Percentiles rank a stretch among this genome's conserved stretches.
These are phyloP conservation scores for Puccinia novopanici DNA, from an alignment of 1,284 basidiomycete species.

Conservation along the genomic window DNA sequence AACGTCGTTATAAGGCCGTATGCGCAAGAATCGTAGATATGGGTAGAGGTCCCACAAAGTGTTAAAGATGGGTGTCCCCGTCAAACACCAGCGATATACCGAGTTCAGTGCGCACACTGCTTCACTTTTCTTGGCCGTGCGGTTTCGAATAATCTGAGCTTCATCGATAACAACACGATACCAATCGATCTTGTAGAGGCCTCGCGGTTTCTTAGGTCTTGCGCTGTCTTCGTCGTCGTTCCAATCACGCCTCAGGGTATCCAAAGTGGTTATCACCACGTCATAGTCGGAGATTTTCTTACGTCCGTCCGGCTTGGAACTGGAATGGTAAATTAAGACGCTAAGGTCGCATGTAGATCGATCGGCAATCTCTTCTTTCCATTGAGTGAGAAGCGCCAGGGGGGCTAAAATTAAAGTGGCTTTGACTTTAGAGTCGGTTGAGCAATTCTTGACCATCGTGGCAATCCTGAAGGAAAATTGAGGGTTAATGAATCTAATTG, in stretches of 20 bases:
- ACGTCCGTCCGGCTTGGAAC: constrained; percentile 58
- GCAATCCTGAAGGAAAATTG: constrained; percentile 62
- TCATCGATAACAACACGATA: constrained; percentile 70
- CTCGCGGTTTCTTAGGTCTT: constrained; percentile 61
- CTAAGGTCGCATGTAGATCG: constrained; percentile 63
- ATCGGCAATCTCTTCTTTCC: constrained; percentile 66
- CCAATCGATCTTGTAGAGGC: constrained; percentile 65
- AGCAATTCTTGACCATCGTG: constrained; percentile 68
- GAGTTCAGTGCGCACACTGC: constrained; percentile 66
- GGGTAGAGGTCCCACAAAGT: constrained; percentile 71
- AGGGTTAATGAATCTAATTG: not conserved
- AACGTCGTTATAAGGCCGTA: constrained; percentile 72
- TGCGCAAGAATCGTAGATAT: constrained; percentile 68
- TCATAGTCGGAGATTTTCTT: constrained; percentile 61
- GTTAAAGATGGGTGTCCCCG: constrained; percentile 72
- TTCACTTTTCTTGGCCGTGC: constrained; percentile 65
- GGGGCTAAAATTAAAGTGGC: constrained; percentile 71
- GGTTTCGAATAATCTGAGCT: constrained; percentile 61
- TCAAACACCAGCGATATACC: constrained; percentile 71
- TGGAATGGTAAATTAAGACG: constrained; percentile 67
- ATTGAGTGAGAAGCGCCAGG: constrained; percentile 70
- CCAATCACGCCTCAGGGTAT: constrained; percentile 67
- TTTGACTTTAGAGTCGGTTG: constrained; percentile 62
- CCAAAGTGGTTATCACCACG: constrained; percentile 66
- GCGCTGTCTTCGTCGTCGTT: constrained; percentile 62